Evolutionary conservation across 257 asterid species (phyloP), one percentile per base, ranked within the genome.

Genomic region (Scutellaria barbata): DNA sequence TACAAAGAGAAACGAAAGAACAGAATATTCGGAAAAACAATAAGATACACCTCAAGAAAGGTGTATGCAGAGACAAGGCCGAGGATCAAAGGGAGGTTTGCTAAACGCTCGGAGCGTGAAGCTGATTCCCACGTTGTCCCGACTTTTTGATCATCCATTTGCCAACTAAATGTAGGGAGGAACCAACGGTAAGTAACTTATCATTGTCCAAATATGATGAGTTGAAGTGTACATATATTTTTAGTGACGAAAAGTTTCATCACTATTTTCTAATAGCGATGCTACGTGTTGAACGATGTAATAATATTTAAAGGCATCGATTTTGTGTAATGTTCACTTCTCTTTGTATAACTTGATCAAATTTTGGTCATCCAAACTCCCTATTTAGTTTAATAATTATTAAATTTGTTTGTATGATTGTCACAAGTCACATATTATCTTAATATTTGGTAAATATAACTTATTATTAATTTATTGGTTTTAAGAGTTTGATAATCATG

Each of bases 1-100:
- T 89, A 91, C 52, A 89, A 81, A 71, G 97, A 89, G 81, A 89
- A 90, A 46, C 87, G 90, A 61, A 90, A 86, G 90, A 88, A 85
- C 52, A 46, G 96, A 43, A 90, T 65, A 68, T 90, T 90, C 3
- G 83, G 80, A 20, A 85, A 85, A 52, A 85, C 87, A 1, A 80
- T 85, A 10, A 63, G 89, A 1, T 85, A 85, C 5, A 87, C 89
- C 7, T 85, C 89, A 1, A 75, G 89, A 53, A 85, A 85, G 63
- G 89, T 84, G 5, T 82, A 85, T 1, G 89, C 89, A 2, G 87
- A 85, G 68, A 85, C 87, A 0, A 62, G 89, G 37, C 89, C 89
- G 1, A 75, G 89, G 43, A 64, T 85, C 74, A 82, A 85, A 70
- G 89, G 89, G 9, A 63, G 89, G 65, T 85, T 85, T 2, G 89